phyloP scores from a whole-genome alignment of 2,329 filamentous ascomycete genomes.

The Cercospora berteroae region DNA sequence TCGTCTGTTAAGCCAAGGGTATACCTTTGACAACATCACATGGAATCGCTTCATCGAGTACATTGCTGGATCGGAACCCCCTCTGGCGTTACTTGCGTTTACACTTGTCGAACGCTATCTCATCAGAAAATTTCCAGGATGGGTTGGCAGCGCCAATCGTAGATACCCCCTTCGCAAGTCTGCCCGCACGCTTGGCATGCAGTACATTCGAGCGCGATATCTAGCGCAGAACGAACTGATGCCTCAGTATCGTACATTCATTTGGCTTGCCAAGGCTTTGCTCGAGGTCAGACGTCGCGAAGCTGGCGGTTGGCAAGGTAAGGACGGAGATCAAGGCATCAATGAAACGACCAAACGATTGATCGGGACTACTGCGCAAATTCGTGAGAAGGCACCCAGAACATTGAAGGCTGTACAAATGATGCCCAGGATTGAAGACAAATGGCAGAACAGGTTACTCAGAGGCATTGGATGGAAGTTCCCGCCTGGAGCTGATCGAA shows the following conservation, averaged over 20 bases:
- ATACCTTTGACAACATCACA: conserved; percentile 69
- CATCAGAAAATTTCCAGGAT: conserved; percentile 77
- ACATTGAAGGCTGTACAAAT: conserved; percentile 45
- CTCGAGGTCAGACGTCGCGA: conserved; percentile 39
- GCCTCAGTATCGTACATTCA: conserved; percentile 46
- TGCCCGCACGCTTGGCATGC: conserved; percentile 24
- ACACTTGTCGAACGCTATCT: conserved; percentile 70
- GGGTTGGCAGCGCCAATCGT: conserved; percentile 46
- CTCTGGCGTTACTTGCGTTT: conserved; percentile 66
- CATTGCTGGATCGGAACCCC: conserved; percentile 55
- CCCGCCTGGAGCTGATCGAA: not conserved
- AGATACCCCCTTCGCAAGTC: conserved; percentile 33
- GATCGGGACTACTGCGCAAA: conserved; percentile 31
- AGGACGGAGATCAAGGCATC: conserved; percentile 18
- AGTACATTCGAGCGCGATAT: conserved; percentile 35
- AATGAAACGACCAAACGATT: conserved; percentile 21
- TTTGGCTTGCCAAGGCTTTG: conserved; percentile 42
- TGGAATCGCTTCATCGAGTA: conserved; percentile 66
- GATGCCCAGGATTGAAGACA: conserved; percentile 42
- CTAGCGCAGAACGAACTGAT: conserved; percentile 32
- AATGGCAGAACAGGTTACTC: conserved; percentile 27
- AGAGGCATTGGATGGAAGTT: conserved; percentile 10
- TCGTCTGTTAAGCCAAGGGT: conserved; percentile 64
- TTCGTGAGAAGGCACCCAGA: conserved; percentile 40
- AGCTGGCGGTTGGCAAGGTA: conserved; percentile 32